Percentiles rank a stretch among this genome's conserved stretches.
Evolutionary conservation across 371 early-diverging fungal genomes (phyloP).

Genomic region (Apophysomyces ossiformis): DNA sequence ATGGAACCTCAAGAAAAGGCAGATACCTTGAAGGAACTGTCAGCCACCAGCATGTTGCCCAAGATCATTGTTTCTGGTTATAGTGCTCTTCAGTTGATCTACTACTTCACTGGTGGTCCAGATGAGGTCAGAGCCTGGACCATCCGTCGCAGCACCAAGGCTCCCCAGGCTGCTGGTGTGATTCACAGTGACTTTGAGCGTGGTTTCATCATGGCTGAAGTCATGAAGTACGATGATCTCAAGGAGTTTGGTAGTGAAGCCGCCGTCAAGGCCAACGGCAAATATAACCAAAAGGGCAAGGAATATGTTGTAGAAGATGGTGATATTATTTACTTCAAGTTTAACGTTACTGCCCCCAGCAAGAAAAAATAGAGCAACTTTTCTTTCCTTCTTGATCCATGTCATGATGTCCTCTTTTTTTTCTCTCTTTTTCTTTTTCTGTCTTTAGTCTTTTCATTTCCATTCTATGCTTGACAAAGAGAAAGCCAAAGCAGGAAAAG

Average conservation of each 20-base stretch:
- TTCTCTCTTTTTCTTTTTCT: background rate
- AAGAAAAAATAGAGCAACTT: conserved; percentile 31
- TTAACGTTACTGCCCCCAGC: conserved; percentile 51
- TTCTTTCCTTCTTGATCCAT: conserved; percentile 12
- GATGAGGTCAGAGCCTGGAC: conserved; percentile 98
- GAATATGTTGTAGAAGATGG: conserved; percentile 95
- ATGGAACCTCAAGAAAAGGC: conserved; percentile 63
- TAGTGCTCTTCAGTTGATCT: conserved; percentile 86
- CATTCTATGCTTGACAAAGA: background rate
- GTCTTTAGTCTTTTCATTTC: background rate
- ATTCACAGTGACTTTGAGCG: conserved; percentile 92
- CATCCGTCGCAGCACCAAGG: conserved; percentile 88
- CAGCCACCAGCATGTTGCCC: conserved; percentile 73
- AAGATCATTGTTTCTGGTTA: conserved; percentile 96
- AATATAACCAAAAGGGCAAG: conserved; percentile 91
- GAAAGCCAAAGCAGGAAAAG: background rate
- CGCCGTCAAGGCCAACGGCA: conserved; percentile 95
- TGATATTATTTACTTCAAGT: conserved; percentile 81
- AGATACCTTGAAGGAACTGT: conserved; percentile 64
- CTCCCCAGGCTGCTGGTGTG: conserved; percentile 97
- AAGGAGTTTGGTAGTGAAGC: conserved; percentile 81
- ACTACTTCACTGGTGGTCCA: conserved; percentile 97
- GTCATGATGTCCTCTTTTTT: background rate
- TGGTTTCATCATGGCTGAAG: conserved; percentile 98
- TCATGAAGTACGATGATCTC: conserved; percentile 89